Evolutionary conservation across 495 filamentous ascomycete species (phyloP), one percentile per base, ranked within the genome.

Genomic region (Penicillium waksmanii): DNA sequence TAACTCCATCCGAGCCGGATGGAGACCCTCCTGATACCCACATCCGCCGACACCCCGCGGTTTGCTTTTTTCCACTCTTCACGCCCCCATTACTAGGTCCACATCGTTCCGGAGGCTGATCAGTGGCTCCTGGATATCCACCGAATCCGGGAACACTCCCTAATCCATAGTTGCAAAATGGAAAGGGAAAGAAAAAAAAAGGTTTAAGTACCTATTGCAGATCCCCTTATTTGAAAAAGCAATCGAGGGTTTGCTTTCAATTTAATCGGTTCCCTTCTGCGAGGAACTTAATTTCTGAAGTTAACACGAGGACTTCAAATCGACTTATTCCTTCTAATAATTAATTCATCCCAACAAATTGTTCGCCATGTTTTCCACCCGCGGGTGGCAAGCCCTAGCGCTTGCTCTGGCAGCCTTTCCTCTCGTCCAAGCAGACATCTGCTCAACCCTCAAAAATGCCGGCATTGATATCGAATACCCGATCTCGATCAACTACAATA

Each of bases 391-490:
- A 38, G 51, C 63, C 34, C 9, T 64, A 0, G 66, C 52, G 19
- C 61, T 72, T n/a, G 65, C 59, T 6, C 25, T 72, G 9, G 62
- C 61, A 25, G 49, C 64, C 15, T 5, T 70, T 21, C 64, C 70
- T 8, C 19, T 66, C 18, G 66, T 56, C 38, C 44, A 64, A 21
- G 74, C 76, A 11, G 69, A 76, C 25, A 75, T 78, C 40, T 78
- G 76, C 57, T 67, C 65, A 9, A 76, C 66, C 2, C 66, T 78
- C 9, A 56, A 73, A 31, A 49, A 59, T 2, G 57, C 63, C 6
- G 70, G 68, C 5, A 68, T 77, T n/a, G 47, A 69, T 10, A 52
- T 74, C 50, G 64, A 77, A 47, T 61, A 64, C 15, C 68, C 59
- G 3, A 53, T 74, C 2, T 55, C 76, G 18, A 18, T 71, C 18